Base-by-base conservation (phyloP, 148 eudicot species). In the Chenopodium suecicum region DNA sequence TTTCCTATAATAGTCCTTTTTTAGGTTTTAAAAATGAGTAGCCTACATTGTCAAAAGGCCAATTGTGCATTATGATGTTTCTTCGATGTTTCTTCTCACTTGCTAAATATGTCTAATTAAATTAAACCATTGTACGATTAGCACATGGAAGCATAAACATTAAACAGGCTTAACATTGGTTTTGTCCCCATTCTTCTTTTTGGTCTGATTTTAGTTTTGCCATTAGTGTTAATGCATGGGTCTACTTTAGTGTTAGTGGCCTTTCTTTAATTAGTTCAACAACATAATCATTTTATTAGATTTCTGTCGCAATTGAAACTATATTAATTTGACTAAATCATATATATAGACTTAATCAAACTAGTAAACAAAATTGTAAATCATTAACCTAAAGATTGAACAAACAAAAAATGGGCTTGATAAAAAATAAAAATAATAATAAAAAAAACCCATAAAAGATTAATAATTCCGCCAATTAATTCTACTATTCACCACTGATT, bases 121-220 rank as follows among this genome's bases (percentile, higher is more conserved):
- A 67, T 83, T 34, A 75, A 71, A 46, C 1, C 27, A 41, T 79
- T 25, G 82, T 83, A 83, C 85, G 10, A 75, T 76, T 22, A 80
- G 83, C 86, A 84, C 86, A 84, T 79, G 86, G 72, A 74, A 75
- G 76, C 79, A 79, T 75, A 44, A 41, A 67, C 79, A 64, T 79
- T 37, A 62, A 58, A 84, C 77, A 75, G 17, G 67, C 66, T 54
- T 44, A 78, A 73, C 46, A 34, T 77, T 63, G 78, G 77, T 75
- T 7, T 73, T 73, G 78, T 83, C 77, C 77, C 80, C 77, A 34
- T 23, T n/a, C 72, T 34, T n/a, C 74, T 54, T 74, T 78, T 23
- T 23, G 23, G 60, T 77, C 63, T 44, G 12, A 78, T 82, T 17
- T 47, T 78, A 72, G 50, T 58, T 64, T 75, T 19, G 58, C 80